Percentiles rank a stretch among this genome's conserved stretches.
Evolutionary conservation across 805 yeast species (phyloP).

Genomic region (Kluyveromyces starmeri): DNA sequence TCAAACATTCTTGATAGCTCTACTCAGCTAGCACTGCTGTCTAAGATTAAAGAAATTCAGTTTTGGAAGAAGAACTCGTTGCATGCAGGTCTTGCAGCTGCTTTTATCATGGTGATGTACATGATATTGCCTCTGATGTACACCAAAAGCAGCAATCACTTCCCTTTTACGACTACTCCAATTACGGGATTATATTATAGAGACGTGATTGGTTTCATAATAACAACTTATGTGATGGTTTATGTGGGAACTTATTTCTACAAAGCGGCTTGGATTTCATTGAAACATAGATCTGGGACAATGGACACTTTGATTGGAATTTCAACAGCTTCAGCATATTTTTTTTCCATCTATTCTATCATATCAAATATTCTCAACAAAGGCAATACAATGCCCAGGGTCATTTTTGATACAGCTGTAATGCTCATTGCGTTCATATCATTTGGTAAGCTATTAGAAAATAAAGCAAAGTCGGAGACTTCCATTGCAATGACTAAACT

Average conservation of each 20-base stretch:
- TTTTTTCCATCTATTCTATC: slow-evolving; percentile 63
- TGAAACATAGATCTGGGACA: slow-evolving; percentile 64
- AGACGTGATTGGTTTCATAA: slow-evolving; percentile 51
- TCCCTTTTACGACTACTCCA: slow-evolving; percentile 21
- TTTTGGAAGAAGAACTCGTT: slow-evolving; percentile 58
- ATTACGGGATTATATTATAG: slow-evolving; percentile 23
- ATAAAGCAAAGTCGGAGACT: slow-evolving; percentile 87
- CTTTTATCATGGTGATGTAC: slow-evolving; percentile 48
- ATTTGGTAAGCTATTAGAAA: slow-evolving; percentile 86
- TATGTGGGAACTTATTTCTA: slow-evolving; percentile 60
- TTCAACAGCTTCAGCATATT: slow-evolving; percentile 72
- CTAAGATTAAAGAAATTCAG: slow-evolving; percentile 61
- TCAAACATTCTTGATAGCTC: slow-evolving; percentile 43
- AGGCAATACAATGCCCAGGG: slow-evolving; percentile 43
- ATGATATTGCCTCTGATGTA: slow-evolving; percentile 39
- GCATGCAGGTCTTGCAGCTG: slow-evolving; percentile 45
- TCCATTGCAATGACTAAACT: slow-evolving; percentile 79
- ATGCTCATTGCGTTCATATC: slow-evolving; percentile 81
- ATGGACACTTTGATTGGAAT: slow-evolving; percentile 89
- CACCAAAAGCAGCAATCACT: slow-evolving; percentile 26
- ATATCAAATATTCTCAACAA: slow-evolving; percentile 34
- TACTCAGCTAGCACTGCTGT: slow-evolving; percentile 60
- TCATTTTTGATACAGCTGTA: slow-evolving; percentile 76
- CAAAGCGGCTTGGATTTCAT: slow-evolving; percentile 52
- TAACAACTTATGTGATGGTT: slow-evolving; percentile 56